Base-by-base conservation (phyloP, 306 rosid genomes). In the Vigna unguiculata region DNA sequence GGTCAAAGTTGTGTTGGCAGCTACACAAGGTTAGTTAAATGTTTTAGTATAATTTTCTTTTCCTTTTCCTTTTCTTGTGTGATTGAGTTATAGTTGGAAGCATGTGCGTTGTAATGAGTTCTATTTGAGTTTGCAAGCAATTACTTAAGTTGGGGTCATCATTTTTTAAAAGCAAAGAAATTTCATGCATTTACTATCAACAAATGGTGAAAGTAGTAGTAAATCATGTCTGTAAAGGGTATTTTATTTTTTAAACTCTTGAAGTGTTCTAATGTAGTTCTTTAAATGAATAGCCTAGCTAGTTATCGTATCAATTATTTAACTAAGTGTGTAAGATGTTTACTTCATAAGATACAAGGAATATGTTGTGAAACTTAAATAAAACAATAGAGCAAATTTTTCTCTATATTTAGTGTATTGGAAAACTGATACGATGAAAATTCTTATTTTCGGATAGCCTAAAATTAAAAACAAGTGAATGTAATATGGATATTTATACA, bases 401-500 rank as follows among this genome's bases (percentile, higher is more conserved):
- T 65, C 20, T 45, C 7, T 54, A 13, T n/a, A 32, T 25, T 57
- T 32, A 71, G 52, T 38, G 57, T 55, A 25, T 47, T 24, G 46
- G 24, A 36, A 20, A 71, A 71, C 11, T 46, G 28, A 64, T 38
- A 38, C 43, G 70, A 45, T 32, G 61, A 28, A 55, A 25, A 76
- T 53, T 43, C 19, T 52, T 71, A 55, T 41, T 62, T 30, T 36
- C n/a, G 25, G 12, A 64, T 28, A 40, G 41, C 55, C 76, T 49
- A 59, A 68, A 58, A 69, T 68, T 68, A 53, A 68, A 47, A 81
- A 24, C 45, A 28, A 21, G 7, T 58, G 9, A 54, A 22, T 55
- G 34, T 19, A 58, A 58, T 24, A 24, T 25, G 38, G 38, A 25
- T 57, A n/a, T 57, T 9, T 57, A 38, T 10, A 24, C 36, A 22